phyloP scores from a whole-genome alignment of 2,329 filamentous ascomycete genomes.

The Ceratocystis diversiconidia region DNA sequence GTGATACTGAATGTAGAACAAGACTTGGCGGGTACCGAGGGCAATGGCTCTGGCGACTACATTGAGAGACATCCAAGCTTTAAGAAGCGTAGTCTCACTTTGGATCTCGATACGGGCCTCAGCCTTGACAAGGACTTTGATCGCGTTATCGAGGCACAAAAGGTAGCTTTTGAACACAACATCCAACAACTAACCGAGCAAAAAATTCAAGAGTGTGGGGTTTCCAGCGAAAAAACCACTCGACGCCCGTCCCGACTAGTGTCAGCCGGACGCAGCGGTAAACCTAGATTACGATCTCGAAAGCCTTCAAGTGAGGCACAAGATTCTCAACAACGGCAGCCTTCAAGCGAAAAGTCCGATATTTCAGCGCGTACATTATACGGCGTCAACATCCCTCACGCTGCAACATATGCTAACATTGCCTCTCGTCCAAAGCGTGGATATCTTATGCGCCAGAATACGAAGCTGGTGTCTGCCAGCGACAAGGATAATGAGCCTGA shows the following conservation, averaged over 20 bases:
- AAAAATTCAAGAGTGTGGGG: neutral
- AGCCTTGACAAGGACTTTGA: conserved; percentile 89
- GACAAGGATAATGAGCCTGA: conserved; percentile 49
- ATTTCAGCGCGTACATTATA: conserved; percentile 6
- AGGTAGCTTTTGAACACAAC: conserved; percentile 51
- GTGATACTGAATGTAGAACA: conserved; percentile 35
- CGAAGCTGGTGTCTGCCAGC: conserved; percentile 88
- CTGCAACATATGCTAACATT: conserved; percentile 44
- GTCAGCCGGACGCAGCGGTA: conserved; percentile 4
- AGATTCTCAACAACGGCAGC: conserved; percentile 1
- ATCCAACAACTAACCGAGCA: neutral
- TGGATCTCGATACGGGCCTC: conserved; percentile 69
- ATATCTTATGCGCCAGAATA: conserved; percentile 97
- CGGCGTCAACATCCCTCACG: conserved; percentile 15
- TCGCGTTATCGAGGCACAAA: conserved; percentile 87
- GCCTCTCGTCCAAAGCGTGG: conserved; percentile 62
- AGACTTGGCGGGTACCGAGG: conserved; percentile 26
- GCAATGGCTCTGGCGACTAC: conserved; percentile 27
- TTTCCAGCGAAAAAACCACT: conserved; percentile 7
- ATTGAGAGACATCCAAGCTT: conserved; percentile 55
- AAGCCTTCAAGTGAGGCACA: conserved; percentile 8
- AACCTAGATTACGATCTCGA: neutral
- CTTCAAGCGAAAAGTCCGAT: conserved; percentile 9
- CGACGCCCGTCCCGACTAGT: conserved; percentile 4
- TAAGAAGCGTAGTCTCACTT: conserved; percentile 67